Evolutionary conservation across 2,329 filamentous ascomycete species (phyloP), one percentile per base, ranked within the genome.

Genomic region (Tolypocladium tropicale): DNA sequence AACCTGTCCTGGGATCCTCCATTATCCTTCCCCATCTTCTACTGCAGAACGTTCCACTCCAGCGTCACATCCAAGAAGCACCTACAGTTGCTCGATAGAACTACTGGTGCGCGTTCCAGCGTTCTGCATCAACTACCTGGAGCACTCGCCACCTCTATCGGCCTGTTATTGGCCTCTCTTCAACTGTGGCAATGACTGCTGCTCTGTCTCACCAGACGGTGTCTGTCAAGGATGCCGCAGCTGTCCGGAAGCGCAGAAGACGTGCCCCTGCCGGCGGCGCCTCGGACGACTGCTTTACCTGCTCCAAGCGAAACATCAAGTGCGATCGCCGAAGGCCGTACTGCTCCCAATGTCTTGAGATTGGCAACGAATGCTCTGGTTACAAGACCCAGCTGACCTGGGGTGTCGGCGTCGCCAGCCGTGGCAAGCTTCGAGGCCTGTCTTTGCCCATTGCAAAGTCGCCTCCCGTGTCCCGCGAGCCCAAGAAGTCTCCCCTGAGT

Each of bases 331-430:
- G 90, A 68, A 83, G 93, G 65, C 93, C 93, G 10, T 97, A 96
- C 74, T 97, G 94, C 75, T 91, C 91, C 49, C 92, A 91, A 73
- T 99, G 93, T 72, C 82, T 97, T 60, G 90, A 96, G 64, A 81
- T 90, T 61, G 92, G 91, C 61, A 91, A 90, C 70, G 91, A 95
- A 68, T 97, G 93, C 75, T 91, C 90, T 32, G 93, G 93, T 58
- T 97, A 97, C 78, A 95, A 95, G 76, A 97, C 93, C 18, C 92
- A 93, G 64, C 79, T 97, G 72, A 97, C 93, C 51, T 97, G 93
- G 93, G 91, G 91, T 46, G 90, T 96, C 52, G 93, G 93, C 53
- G 93, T 97, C 57, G 93, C 93, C 56, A 96, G 92, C 73, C 86
- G 93, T 66, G 93, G 93, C 68, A 97, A 97, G 77, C 84, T 97